A percentile compares a stretch with the other conserved stretches of the same genome.
Conservation (phyloP, 306 rosid genomes). For the Sicyos edulis region DNA sequence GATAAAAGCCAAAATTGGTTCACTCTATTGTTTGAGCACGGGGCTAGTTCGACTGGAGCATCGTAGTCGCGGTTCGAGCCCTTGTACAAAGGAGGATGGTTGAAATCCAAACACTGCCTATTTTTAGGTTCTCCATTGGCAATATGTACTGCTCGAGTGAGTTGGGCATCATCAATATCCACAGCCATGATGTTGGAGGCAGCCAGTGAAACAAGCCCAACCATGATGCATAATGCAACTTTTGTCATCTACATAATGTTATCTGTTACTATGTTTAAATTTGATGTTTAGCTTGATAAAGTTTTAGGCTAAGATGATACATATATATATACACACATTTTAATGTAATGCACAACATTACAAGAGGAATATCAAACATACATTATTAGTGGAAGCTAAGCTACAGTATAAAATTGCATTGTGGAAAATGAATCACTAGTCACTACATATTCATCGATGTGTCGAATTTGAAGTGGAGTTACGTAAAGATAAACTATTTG, state of each 20-base stretch:
- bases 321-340: background rate
- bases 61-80: background rate
- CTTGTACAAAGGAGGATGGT: background rate
- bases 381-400: background rate
- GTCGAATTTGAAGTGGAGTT: too few relatives aligned
- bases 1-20: background rate
- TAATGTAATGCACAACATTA: too few relatives aligned
- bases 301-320: too few relatives aligned
- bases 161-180: background rate
- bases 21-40: background rate
- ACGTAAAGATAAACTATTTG: too few relatives aligned
- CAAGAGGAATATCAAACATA: background rate
- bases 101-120: background rate
- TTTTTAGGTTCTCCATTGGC: background rate
- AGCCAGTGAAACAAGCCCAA: background rate
- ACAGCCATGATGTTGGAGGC: background rate
- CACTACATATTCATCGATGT: background rate
- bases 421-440: background rate
- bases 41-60: background rate
- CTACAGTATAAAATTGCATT: too few relatives aligned
- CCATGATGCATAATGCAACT: too few relatives aligned
- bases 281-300: too few relatives aligned
- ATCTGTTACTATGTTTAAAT: too few relatives aligned
- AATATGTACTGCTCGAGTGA: background rate
- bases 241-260: background rate